Conservation (phyloP, 257 asterid species). For the Solanum virginianum region DNA sequence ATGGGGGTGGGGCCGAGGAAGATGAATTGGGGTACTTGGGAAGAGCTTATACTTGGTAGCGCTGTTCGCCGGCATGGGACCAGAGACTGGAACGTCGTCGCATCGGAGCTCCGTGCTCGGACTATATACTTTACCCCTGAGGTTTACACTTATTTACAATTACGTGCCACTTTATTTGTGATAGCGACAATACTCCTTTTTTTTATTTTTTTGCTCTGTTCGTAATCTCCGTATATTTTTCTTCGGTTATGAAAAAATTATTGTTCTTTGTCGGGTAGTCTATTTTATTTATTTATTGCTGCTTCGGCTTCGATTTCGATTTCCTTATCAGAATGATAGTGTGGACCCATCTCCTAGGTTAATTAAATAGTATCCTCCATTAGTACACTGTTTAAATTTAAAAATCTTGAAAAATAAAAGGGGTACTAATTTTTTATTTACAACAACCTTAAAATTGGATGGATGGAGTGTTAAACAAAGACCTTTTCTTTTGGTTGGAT, state of each 20-base stretch:
- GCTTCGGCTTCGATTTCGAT: background rate
- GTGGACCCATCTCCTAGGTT: background rate
- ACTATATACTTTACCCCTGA: constrained; percentile 47
- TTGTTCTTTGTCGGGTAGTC: background rate
- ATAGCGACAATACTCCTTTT: background rate
- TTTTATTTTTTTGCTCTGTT: background rate
- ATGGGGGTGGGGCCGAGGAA: constrained; percentile 22
- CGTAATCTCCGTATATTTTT: background rate
- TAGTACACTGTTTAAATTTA: too few relatives aligned
- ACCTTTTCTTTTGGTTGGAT: background rate
- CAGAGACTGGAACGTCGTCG: constrained; percentile 67
- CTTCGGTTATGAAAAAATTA: background rate
- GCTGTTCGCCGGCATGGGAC: constrained; percentile 64
- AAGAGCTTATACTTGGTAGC: constrained; percentile 71
- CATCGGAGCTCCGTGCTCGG: constrained; percentile 63
- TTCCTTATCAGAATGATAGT: background rate
- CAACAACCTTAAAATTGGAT: background rate
- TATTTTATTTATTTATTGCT: background rate
- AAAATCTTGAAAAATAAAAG: too few relatives aligned
- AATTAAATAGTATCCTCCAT: background rate
- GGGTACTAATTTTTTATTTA: too few relatives aligned
- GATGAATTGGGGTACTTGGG: constrained; percentile 74
- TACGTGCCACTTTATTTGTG: background rate
- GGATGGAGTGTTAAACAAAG: background rate
- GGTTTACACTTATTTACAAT: constrained; percentile 15